These are phyloP conservation scores for Gomphus bonarii DNA, from an alignment of 1,284 basidiomycete genomes.

Conservation along the genomic window DNA sequence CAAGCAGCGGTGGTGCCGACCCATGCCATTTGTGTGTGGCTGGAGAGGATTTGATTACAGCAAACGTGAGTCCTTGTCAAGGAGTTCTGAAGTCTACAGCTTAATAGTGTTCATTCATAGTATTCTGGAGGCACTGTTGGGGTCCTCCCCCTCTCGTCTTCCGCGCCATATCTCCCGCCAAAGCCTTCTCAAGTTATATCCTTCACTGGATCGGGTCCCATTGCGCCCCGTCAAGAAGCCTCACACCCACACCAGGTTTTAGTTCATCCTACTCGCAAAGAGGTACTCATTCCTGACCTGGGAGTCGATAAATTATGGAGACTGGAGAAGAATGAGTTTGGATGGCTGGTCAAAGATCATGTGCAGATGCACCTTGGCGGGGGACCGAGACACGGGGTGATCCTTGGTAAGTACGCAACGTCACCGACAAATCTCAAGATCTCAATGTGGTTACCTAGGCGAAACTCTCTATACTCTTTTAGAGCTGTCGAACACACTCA, in stretches of 20 bases:
- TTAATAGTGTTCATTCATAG: conserved; percentile 24
- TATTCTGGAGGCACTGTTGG: conserved; percentile 50
- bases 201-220: conserved; percentile 45
- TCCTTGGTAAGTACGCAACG: conserved; percentile 37
- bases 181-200: conserved; percentile 20
- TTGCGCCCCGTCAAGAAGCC: conserved; percentile 46
- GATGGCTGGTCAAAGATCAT: conserved; percentile 35
- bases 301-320: conserved; percentile 58
- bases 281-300: conserved; percentile 61
- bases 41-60: conserved; percentile 43
- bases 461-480: conserved; percentile 45
- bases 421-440: neutral
- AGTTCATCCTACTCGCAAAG: conserved; percentile 29
- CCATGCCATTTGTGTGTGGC: conserved; percentile 48
- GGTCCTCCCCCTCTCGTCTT: conserved; percentile 36
- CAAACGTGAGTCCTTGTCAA: conserved; percentile 41
- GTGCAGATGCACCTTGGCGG: conserved; percentile 37
- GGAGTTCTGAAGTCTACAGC: neutral
- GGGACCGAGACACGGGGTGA: conserved; percentile 59
- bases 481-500: conserved; percentile 49
- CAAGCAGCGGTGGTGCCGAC: conserved; percentile 43
- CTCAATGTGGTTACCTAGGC: neutral
- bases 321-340: conserved; percentile 32
- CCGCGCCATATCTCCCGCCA: conserved; percentile 33
- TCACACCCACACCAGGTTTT: conserved; percentile 64